These are phyloP conservation scores for Aspergillus novoparasiticus DNA, from an alignment of 2,329 filamentous ascomycete species.

Conservation along the genomic window DNA sequence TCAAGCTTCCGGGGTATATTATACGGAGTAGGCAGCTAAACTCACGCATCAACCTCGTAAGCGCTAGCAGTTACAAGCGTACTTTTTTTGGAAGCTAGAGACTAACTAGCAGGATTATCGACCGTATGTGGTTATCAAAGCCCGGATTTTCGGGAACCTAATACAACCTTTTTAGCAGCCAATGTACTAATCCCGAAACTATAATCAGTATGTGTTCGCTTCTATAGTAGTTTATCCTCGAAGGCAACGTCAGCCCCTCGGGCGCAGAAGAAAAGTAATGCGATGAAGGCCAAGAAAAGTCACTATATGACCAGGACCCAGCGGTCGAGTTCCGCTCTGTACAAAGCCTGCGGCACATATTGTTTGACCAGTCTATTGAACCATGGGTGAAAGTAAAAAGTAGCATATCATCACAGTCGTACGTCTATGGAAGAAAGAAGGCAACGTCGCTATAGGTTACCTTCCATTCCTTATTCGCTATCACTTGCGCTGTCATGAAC, in stretches of 20 bases:
- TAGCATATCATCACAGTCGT: conserved; percentile 23
- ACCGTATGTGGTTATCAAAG: background rate
- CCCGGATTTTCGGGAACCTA: background rate
- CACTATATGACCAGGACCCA: background rate
- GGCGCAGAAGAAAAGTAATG: background rate
- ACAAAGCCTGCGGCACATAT: background rate
- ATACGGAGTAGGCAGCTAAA: background rate
- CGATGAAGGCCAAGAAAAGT: conserved; percentile 18
- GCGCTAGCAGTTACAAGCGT: background rate
- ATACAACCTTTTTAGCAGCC: background rate
- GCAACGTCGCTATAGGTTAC: background rate
- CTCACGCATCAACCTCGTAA: background rate
- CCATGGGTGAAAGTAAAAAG: background rate
- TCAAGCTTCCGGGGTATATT: background rate
- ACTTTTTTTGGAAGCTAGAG: background rate
- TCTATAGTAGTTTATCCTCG: background rate
- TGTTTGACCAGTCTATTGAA: conserved; percentile 1
- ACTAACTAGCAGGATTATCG: background rate
- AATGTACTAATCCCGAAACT: background rate
- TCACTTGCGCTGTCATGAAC: conserved; percentile 45
- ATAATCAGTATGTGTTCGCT: background rate
- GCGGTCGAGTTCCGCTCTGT: background rate
- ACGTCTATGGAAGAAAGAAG: conserved; percentile 17
- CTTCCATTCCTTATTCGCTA: conserved; percentile 35
- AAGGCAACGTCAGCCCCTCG: background rate